Percentiles rank a stretch among this genome's conserved stretches.
Conservation (phyloP, 345 rosid species). For the Bruguiera sexangula region DNA sequence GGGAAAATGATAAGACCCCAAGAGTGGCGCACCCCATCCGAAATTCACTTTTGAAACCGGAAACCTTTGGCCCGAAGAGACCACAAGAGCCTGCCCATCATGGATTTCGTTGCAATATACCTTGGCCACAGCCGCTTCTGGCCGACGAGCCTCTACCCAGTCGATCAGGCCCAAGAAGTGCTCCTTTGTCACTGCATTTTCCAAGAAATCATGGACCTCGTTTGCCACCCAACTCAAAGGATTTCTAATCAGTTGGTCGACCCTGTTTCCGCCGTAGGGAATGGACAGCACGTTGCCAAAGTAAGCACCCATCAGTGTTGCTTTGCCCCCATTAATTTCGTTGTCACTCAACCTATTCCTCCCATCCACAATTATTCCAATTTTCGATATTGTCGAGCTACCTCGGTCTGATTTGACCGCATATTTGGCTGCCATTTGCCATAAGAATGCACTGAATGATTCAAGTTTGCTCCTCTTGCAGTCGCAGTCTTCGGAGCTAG, state of each 20-base stretch:
- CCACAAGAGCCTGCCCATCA: slow-evolving; percentile 60
- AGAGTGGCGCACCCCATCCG: slow-evolving; percentile 53
- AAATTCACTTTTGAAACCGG: slow-evolving; percentile 50
- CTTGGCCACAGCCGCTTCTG: slow-evolving; percentile 46
- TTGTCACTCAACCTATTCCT: slow-evolving; percentile 38
- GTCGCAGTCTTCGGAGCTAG: slow-evolving; percentile 28
- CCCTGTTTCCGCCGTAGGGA: slow-evolving; percentile 45
- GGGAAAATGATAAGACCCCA: slow-evolving; percentile 62
- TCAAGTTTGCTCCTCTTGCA: slow-evolving; percentile 52
- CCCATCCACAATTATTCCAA: slow-evolving; percentile 74
- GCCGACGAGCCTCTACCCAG: slow-evolving; percentile 70
- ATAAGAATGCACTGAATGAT: slow-evolving; percentile 59
- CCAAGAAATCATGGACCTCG: slow-evolving; percentile 51
- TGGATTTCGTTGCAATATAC: slow-evolving; percentile 36
- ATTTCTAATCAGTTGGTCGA: slow-evolving; percentile 33
- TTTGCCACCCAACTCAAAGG: slow-evolving; percentile 54
- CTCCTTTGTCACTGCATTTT: slow-evolving; percentile 38
- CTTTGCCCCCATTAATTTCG: not conserved
- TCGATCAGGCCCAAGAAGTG: slow-evolving; percentile 74
- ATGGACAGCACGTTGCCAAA: slow-evolving; percentile 70
- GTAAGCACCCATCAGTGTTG: slow-evolving; percentile 26
- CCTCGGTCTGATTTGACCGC: not conserved
- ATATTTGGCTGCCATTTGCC: slow-evolving; percentile 58
- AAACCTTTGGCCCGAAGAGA: slow-evolving; percentile 67
- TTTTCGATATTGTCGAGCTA: slow-evolving; percentile 22